A percentile compares a stretch with the other conserved stretches of the same genome.
Conservation (phyloP, 2,329 filamentous ascomycete genomes). For the Xylariaceae sp. region DNA sequence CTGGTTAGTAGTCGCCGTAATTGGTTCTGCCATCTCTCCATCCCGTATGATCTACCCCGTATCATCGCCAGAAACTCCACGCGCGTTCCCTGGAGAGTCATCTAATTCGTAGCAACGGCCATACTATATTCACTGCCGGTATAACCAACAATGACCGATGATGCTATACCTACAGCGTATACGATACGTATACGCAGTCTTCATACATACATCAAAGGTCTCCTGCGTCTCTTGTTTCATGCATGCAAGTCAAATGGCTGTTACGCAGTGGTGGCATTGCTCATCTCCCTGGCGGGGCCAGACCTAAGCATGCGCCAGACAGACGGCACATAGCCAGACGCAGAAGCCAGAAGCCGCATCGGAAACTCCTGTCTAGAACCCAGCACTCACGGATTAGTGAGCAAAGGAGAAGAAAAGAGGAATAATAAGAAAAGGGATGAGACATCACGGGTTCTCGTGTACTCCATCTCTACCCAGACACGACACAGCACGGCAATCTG, state of each 20-base stretch:
- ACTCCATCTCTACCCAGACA: background rate
- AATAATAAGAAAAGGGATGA: background rate
- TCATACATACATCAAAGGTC: constrained; percentile 15
- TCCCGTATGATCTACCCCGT: background rate
- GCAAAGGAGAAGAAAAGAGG: background rate
- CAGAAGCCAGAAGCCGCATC: constrained; percentile 8
- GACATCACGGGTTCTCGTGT: background rate
- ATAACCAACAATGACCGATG: constrained; percentile 22
- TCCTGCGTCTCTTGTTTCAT: constrained; percentile 28
- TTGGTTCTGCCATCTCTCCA: constrained; percentile 8
- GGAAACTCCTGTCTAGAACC: constrained; percentile 10
- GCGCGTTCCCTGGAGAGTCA: background rate
- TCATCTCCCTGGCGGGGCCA: constrained; percentile 7
- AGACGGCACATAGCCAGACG: too few relatives aligned
- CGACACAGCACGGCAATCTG: background rate
- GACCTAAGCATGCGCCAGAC: background rate
- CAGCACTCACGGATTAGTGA: background rate
- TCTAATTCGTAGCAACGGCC: constrained; percentile 1
- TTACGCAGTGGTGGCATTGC: constrained; percentile 21
- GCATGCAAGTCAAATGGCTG: constrained; percentile 28
- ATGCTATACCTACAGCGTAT: constrained; percentile 3
- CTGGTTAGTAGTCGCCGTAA: background rate
- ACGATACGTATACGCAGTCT: background rate
- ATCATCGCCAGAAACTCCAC: background rate
- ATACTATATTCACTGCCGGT: background rate